A percentile compares a stretch with the other conserved stretches of the same genome.
Conservation (phyloP, 176 grass and related monocot species). For the Oryza australiensis region DNA sequence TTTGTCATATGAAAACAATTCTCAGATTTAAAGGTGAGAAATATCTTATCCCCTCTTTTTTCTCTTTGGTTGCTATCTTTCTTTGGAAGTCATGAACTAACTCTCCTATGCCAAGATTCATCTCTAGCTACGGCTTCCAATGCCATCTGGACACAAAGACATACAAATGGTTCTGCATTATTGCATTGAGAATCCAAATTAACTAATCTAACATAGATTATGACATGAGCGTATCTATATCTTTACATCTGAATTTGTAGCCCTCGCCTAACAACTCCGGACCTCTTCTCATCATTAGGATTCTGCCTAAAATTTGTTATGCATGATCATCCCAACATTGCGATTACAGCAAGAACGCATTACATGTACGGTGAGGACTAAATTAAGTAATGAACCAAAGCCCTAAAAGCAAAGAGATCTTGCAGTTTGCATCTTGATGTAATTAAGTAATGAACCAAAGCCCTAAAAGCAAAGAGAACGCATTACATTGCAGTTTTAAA, state of each 20-base stretch:
- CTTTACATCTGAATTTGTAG: conserved; percentile 29
- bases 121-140: conserved; percentile 44
- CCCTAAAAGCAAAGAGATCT: conserved; percentile 25
- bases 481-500: too few relatives aligned
- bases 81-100: conserved; percentile 38
- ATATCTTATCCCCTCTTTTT: conserved; percentile 15
- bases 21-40: conserved; percentile 19
- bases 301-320: conserved; percentile 51
- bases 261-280: conserved; percentile 44
- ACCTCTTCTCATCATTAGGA: conserved; percentile 47
- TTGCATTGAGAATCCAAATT: conserved; percentile 33
- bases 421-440: conserved; percentile 15
- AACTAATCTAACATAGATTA: conserved; percentile 42
- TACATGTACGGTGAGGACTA: conserved; percentile 38
- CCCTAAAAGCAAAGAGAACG: too few relatives aligned
- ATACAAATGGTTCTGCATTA: conserved; percentile 27
- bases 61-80: not conserved
- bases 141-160: conserved; percentile 38
- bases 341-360: conserved; percentile 49
- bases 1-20: conserved; percentile 15
- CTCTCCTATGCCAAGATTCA: conserved; percentile 35
- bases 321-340: conserved; percentile 8
- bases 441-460: too few relatives aligned
- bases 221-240: conserved; percentile 38
- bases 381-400: conserved; percentile 23